phyloP scores from a whole-genome alignment of 306 rosid species.

The Cicer pinnatifidum region DNA sequence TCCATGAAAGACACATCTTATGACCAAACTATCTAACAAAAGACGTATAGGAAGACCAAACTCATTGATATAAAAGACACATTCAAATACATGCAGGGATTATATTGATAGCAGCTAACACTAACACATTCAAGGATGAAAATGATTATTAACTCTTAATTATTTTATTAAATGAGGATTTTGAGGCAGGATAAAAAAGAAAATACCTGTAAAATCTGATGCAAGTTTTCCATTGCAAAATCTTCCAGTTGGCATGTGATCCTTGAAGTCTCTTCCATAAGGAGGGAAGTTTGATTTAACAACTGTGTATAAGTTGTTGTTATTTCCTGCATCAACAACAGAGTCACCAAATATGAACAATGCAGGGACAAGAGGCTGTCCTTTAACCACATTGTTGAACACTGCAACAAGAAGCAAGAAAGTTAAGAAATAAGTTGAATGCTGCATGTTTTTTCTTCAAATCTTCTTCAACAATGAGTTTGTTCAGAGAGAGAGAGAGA shows the following conservation, averaged over 20 bases:
- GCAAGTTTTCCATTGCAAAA: constrained; percentile 87
- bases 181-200: neutral
- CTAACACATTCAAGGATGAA: no score
- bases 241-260: constrained; percentile 67
- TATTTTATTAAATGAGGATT: neutral
- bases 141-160: no score
- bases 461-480: constrained; percentile 41
- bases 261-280: constrained; percentile 77
- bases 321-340: constrained; percentile 75
- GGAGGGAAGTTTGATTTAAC: constrained; percentile 75
- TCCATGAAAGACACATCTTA: no score
- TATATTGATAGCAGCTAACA: no score
- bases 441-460: constrained; percentile 40
- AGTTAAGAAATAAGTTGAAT: constrained; percentile 44
- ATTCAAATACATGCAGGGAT: no score
- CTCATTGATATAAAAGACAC: no score
- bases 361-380: constrained; percentile 75
- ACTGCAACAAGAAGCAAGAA: constrained; percentile 44
- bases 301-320: constrained; percentile 58
- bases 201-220: constrained; percentile 68
- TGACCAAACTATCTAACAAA: no score
- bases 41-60: no score
- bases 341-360: constrained; percentile 86
- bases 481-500: constrained; percentile 29
- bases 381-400: constrained; percentile 50